Percentiles rank a stretch among this genome's conserved stretches.
Evolutionary conservation across 768 basidiomycete species (phyloP).

Genomic region (Amanita muscaria): DNA sequence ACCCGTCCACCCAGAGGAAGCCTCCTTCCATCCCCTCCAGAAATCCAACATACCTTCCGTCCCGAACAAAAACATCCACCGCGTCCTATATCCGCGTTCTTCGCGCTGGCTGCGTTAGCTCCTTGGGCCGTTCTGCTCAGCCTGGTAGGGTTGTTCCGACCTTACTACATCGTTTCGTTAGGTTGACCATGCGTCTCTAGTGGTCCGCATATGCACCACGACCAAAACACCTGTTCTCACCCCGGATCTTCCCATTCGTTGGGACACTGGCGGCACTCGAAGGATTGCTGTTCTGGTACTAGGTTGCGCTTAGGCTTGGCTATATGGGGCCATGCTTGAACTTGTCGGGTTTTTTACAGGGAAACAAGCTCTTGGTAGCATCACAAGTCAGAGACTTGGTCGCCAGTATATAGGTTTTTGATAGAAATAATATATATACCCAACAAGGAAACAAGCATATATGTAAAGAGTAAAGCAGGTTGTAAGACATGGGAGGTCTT

Average conservation of each 20-base stretch:
- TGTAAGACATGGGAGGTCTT: too few species aligned
- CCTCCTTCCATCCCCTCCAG: conserved; percentile 60
- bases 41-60: conserved; percentile 79
- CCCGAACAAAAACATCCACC: conserved; percentile 72
- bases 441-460: too few species aligned
- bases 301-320: conserved; percentile 77
- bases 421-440: too few species aligned
- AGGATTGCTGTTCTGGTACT: conserved; percentile 78
- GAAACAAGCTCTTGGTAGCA: conserved; percentile 59
- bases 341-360: conserved; percentile 62
- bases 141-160: conserved; percentile 47
- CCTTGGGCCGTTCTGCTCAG: conserved; percentile 72
- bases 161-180: not conserved
- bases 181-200: conserved; percentile 27
- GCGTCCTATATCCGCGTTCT: conserved; percentile 55
- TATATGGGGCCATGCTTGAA: conserved; percentile 60
- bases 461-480: too few species aligned
- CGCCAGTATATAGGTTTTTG: too few species aligned
- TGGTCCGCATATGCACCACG: conserved; percentile 54
- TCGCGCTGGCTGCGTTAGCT: conserved; percentile 49
- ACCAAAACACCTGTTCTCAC: conserved; percentile 55
- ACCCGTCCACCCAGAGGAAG: conserved; percentile 61
- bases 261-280: conserved; percentile 69
- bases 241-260: conserved; percentile 64
- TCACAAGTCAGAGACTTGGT: conserved; percentile 46